Base-by-base conservation (phyloP, 1,139 yeast species). In the Hansenula sp. region DNA sequence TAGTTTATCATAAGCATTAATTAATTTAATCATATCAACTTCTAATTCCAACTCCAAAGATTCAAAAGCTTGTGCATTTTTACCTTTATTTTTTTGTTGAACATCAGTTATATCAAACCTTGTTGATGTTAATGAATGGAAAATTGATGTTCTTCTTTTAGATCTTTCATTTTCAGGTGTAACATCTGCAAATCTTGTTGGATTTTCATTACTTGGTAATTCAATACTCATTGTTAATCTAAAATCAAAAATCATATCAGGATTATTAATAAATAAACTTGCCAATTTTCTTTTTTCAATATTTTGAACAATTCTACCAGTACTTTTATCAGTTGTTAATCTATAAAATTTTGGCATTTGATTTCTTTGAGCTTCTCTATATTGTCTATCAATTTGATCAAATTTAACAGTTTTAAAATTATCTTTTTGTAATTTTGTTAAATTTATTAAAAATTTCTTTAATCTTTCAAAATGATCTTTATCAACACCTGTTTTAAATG, bases 191-290 rank as follows among this genome's bases (percentile, higher is more conserved):
- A 73, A 65, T 64, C 74, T 63, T 67, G 79, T 68, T 30, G 77
- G 71, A 54, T 79, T 77, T 47, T 79, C 81, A 51, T 76, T 71
- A 33, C 79, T 75, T 2, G 95, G 96, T 50, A 80, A 63, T 78
- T 90, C 97, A 30, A 85, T 65, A 33, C 90, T 80, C 50, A 90
- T 67, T 11, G 95, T 81, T 34, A 90, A 68, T 55, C 96, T 73
- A 51, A 84, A 71, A 61, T 90, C 97, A 59, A 82, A 82, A 65
- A 82, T 72, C 25, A 87, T 79, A 49, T 87, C 84, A 2, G 96
- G 96, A 45, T 85, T 77, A 58, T 78, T 81, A 30, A 90, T 71
- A 58, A 79, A 77, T 47, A 90, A 65, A 59, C 86, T 90, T 3
- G 87, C 77, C 10, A 89, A 67, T 44, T 93, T 73, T 51, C 78